Percentiles rank a stretch among this genome's conserved stretches.
Conservation (phyloP, 2,329 filamentous ascomycete species). For the Colletotrichum sp. region DNA sequence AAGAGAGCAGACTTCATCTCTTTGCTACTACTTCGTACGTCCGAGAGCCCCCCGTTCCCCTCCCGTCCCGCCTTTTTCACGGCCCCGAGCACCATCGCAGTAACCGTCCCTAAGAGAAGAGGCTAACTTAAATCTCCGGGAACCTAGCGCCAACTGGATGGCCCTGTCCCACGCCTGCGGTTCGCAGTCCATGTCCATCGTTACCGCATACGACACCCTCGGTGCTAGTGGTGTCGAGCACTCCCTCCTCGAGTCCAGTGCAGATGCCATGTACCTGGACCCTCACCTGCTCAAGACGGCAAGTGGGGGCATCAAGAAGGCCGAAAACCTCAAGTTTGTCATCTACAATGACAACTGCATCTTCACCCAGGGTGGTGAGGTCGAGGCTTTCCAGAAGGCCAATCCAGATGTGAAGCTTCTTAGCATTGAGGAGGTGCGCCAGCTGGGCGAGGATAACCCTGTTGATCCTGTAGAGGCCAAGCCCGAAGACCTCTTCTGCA, state of each 20-base stretch:
- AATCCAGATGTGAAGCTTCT: conserved; percentile 59
- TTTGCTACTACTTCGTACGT: conserved; percentile 82
- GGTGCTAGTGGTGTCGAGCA: conserved; percentile 85
- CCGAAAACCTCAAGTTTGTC: conserved; percentile 60
- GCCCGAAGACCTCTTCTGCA: conserved; percentile 81
- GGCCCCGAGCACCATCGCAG: background rate
- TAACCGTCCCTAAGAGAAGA: background rate
- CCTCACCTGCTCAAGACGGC: conserved; percentile 75
- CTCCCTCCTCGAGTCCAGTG: conserved; percentile 81
- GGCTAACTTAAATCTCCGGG: conserved; percentile 14
- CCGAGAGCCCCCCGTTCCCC: background rate
- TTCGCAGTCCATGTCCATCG: conserved; percentile 88
- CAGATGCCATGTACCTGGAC: conserved; percentile 86
- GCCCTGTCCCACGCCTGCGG: conserved; percentile 77
- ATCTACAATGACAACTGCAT: conserved; percentile 67
- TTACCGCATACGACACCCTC: conserved; percentile 94
- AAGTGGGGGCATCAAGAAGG: conserved; percentile 59
- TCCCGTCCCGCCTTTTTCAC: background rate
- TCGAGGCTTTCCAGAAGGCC: conserved; percentile 61
- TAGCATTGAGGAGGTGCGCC: conserved; percentile 59
- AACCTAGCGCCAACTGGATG: conserved; percentile 77
- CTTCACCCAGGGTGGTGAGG: conserved; percentile 54
- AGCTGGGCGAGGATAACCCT: conserved; percentile 70
- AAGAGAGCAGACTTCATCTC: conserved; percentile 63
- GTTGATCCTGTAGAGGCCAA: conserved; percentile 74